phyloP scores from a whole-genome alignment of 2,329 filamentous ascomycete species.

The Colletotrichum phormii region DNA sequence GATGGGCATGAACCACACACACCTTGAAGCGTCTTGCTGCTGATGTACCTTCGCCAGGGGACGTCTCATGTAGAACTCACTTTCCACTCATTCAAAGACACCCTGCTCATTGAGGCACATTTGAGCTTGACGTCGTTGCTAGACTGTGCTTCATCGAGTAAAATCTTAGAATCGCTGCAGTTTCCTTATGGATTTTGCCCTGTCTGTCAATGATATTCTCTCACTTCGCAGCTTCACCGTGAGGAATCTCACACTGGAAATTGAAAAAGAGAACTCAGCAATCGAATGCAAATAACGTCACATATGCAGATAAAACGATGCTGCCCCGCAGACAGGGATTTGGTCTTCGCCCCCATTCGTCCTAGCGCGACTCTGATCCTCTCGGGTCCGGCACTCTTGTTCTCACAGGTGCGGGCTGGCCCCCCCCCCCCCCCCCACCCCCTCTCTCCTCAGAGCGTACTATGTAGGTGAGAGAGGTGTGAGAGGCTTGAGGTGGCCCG shows the following conservation, averaged over 20 bases:
- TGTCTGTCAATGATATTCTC: not conserved
- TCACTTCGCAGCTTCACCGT: not conserved
- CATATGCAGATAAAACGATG: conserved; percentile 26
- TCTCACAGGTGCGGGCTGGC: not conserved
- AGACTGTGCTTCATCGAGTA: too few relatives aligned
- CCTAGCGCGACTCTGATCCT: conserved; percentile 14
- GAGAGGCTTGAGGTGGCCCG: not conserved
- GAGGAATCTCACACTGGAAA: not conserved
- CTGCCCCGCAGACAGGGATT: conserved; percentile 23
- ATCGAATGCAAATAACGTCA: conserved; percentile 26
- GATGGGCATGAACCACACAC: not conserved
- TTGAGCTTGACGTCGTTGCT: too few relatives aligned
- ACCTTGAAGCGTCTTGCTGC: not conserved
- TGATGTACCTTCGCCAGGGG: conserved; percentile 17
- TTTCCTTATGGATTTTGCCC: not conserved
- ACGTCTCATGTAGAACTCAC: conserved; percentile 14
- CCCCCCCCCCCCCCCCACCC: not conserved
- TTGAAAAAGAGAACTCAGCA: not conserved
- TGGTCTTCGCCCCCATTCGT: conserved; percentile 17
- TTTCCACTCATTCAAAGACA: conserved; percentile 2
- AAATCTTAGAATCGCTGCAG: not conserved
- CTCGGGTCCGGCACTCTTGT: conserved; percentile 7
- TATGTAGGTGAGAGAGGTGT: too few relatives aligned
- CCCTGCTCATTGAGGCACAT: not conserved
- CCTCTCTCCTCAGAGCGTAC: too few relatives aligned